phyloP scores from a whole-genome alignment of 2,329 filamentous ascomycete genomes.

The Fusarium sororula region DNA sequence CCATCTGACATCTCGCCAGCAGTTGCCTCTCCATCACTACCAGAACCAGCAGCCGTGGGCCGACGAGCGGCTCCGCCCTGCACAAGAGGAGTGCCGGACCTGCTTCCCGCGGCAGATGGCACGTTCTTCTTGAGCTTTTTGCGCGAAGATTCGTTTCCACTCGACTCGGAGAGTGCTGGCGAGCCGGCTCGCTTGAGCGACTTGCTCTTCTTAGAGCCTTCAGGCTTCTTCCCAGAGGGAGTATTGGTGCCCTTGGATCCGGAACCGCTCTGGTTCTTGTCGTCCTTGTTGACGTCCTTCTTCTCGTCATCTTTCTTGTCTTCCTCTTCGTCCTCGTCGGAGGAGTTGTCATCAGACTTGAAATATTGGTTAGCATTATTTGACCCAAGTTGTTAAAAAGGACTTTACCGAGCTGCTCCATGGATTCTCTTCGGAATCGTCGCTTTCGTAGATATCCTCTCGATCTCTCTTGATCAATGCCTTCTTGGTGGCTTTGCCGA shows the following conservation, averaged over 20 bases:
- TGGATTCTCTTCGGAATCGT: slow-evolving; percentile 59
- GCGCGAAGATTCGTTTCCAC: slow-evolving; percentile 88
- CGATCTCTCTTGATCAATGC: slow-evolving; percentile 85
- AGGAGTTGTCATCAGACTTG: slow-evolving; percentile 60
- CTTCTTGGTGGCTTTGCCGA: slow-evolving; percentile 82
- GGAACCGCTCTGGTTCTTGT: slow-evolving; percentile 62
- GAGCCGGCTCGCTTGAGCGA: slow-evolving; percentile 85
- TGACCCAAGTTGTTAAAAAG: background rate
- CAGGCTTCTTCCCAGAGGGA: slow-evolving; percentile 58
- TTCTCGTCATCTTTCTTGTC: slow-evolving; percentile 57
- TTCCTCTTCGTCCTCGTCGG: slow-evolving; percentile 50
- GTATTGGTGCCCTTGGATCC: slow-evolving; percentile 74
- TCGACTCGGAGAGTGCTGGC: slow-evolving; percentile 87
- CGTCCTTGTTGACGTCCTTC: slow-evolving; percentile 56
- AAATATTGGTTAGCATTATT: slow-evolving; percentile 29
- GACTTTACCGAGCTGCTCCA: slow-evolving; percentile 52
- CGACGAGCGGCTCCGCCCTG: slow-evolving; percentile 51
- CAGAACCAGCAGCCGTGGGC: slow-evolving; percentile 62
- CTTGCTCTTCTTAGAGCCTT: slow-evolving; percentile 62
- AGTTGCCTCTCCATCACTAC: slow-evolving; percentile 78
- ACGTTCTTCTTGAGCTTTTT: slow-evolving; percentile 76
- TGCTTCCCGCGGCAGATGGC: slow-evolving; percentile 59
- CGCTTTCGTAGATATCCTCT: slow-evolving; percentile 85
- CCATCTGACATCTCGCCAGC: slow-evolving; percentile 73
- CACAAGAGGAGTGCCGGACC: slow-evolving; percentile 64